A percentile compares a stretch with the other conserved stretches of the same genome.
Conservation (phyloP, 2,329 filamentous ascomycete genomes). For the Alternaria postmessia region DNA sequence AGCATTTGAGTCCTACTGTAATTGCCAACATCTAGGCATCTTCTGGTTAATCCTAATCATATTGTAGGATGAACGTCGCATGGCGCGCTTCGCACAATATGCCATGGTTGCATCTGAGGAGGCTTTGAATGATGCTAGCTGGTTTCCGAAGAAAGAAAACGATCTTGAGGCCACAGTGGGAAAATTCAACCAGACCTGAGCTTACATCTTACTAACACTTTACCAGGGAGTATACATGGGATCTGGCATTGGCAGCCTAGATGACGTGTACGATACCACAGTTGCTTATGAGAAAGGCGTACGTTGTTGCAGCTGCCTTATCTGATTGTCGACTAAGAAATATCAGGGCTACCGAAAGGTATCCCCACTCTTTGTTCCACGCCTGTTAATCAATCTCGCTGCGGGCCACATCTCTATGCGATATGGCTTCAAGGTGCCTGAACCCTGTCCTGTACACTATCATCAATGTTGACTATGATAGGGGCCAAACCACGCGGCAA, state of each 20-base stretch:
- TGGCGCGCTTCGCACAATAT: slow-evolving; percentile 93
- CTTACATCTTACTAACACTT: slow-evolving; percentile 11
- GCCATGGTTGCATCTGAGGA: slow-evolving; percentile 86
- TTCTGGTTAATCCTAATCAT: slow-evolving; percentile 46
- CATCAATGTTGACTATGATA: slow-evolving; percentile 42
- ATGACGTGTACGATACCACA: slow-evolving; percentile 87
- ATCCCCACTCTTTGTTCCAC: slow-evolving; percentile 91
- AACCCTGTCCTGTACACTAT: too few relatives aligned
- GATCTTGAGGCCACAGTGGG: slow-evolving; percentile 75
- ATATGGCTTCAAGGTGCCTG: slow-evolving; percentile 73
- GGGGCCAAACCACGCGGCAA: slow-evolving; percentile 91
- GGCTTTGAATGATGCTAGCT: slow-evolving; percentile 82
- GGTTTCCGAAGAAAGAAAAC: slow-evolving; percentile 68
- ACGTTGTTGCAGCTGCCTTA: slow-evolving; percentile 43
- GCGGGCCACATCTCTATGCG: slow-evolving; percentile 95
- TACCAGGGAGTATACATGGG: slow-evolving; percentile 83
- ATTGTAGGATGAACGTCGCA: slow-evolving; percentile 71
- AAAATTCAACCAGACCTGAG: not conserved
- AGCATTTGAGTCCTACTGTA: slow-evolving; percentile 54
- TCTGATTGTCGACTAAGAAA: slow-evolving; percentile 6
- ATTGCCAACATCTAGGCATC: not conserved
- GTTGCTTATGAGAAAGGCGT: slow-evolving; percentile 77
- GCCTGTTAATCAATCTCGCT: slow-evolving; percentile 91
- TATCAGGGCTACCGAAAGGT: slow-evolving; percentile 87
- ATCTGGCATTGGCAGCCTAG: slow-evolving; percentile 93